A percentile compares a stretch with the other conserved stretches of the same genome.
These are phyloP conservation scores for Zasmidium citrigriseum DNA, from an alignment of 2,329 filamentous ascomycete species.

Conservation along the genomic window DNA sequence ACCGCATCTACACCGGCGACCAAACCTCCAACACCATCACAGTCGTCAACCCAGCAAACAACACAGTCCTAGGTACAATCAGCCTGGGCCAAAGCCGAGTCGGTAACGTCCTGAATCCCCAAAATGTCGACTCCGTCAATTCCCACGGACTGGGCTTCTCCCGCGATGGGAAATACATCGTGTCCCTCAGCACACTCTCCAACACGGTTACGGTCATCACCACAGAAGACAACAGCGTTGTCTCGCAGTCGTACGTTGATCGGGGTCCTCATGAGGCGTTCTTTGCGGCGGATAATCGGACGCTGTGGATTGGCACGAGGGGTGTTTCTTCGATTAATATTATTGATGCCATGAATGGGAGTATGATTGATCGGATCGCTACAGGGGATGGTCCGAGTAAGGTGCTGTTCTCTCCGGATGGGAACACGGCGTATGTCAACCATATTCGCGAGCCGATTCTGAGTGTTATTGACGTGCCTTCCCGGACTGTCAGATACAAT, in stretches of 20 bases:
- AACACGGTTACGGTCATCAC: constrained; percentile 5
- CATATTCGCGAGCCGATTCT: constrained; percentile 4
- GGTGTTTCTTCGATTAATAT: constrained; percentile 2
- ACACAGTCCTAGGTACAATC: no score
- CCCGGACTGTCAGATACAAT: constrained; percentile 1
- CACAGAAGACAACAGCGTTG: constrained; percentile 2
- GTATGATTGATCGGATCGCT: neutral
- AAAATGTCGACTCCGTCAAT: no score
- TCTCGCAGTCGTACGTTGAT: constrained; percentile 1
- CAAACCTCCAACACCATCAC: no score
- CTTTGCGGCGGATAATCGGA: neutral
- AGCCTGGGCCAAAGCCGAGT: no score
- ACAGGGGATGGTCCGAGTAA: constrained; percentile 10
- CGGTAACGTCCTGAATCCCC: no score
- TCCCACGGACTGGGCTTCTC: no score
- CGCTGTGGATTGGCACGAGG: constrained; percentile 6
- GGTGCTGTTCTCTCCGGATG: constrained; percentile 4
- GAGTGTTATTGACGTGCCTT: constrained; percentile 4
- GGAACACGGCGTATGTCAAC: constrained; percentile 9
- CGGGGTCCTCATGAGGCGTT: constrained; percentile 1
- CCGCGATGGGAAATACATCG: no score
- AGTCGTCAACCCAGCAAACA: no score
- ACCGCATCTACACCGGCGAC: no score
- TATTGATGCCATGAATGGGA: constrained; percentile 9
- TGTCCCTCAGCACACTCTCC: no score